Evolutionary conservation across 768 basidiomycete species (phyloP), one percentile per base, ranked within the genome.

Genomic region (Collybiopsis luxurians): DNA sequence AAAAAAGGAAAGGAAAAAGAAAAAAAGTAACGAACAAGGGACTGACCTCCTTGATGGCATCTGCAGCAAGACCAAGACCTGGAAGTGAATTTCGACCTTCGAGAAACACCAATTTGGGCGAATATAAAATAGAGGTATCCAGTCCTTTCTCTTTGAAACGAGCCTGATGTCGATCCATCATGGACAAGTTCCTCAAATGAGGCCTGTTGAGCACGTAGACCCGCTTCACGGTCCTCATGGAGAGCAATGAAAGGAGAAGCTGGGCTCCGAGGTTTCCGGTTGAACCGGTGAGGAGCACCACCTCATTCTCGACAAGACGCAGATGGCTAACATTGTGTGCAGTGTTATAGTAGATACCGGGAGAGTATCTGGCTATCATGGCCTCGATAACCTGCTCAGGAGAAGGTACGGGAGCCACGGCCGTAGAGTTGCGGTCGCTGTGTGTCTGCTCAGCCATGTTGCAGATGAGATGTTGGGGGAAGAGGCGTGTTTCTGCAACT

Each of bases 311-410:
- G 42, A 24, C n/a, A 50, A 12, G 6, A 6, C 23, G n/a, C 9
- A 9, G n/a, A 24, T n/a, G 42, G 24, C n/a, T 7, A 6, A 24
- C n/a, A 9, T 6, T 7, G 31, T 13, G 31, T 7, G 6, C 7
- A 44, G 5, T n/a, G 9, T n/a, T n/a, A 10, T 10, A 10, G 28
- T 17, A 12, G 43, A 44, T 21, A 13, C 30, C 42, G 23, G n/a
- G n/a, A 31, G 21, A 11, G 59, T 81, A 76, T 61, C 76, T 78
- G 6, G 68, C 70, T 28, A 80, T 71, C 66, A 80, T 71, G 0
- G 59, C 67, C 34, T 70, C 65, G 61, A 79, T 77, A 2, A 54
- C 61, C 13, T 34, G 31, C 13, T 34, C 31, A 5, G 31, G 31
- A 34, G 31, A 34, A 5, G 5, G 31, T 34, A 5, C 31, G 31